phyloP scores from a whole-genome alignment of 306 rosid genomes.

The Bauhinia variegata region DNA sequence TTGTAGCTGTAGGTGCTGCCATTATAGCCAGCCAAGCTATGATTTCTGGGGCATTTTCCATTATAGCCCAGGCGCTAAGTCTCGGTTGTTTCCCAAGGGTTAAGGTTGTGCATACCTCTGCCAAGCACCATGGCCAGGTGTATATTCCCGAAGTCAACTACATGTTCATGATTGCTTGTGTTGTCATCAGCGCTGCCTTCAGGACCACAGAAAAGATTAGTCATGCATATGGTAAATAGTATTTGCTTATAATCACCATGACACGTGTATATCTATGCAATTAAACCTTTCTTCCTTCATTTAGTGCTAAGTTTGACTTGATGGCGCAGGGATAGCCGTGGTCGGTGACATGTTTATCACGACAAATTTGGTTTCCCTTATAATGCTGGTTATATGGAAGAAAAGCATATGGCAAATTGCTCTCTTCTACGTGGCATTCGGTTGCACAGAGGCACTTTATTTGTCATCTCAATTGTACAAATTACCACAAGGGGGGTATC shows the following conservation, averaged over 20 bases:
- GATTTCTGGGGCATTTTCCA: slow-evolving; percentile 86
- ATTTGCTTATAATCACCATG: not conserved
- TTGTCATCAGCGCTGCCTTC: slow-evolving; percentile 63
- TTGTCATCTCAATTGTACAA: slow-evolving; percentile 62
- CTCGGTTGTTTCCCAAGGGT: slow-evolving; percentile 82
- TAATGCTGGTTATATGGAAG: slow-evolving; percentile 81
- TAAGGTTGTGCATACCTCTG: slow-evolving; percentile 80
- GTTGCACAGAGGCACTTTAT: slow-evolving; percentile 50
- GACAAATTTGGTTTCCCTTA: slow-evolving; percentile 56
- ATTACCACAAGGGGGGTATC: slow-evolving; percentile 71
- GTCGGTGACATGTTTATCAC: slow-evolving; percentile 72
- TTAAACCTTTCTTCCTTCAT: too few relatives aligned
- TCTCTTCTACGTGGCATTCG: slow-evolving; percentile 52
- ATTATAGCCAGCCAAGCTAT: slow-evolving; percentile 90
- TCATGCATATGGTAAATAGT: slow-evolving; percentile 73
- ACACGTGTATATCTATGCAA: too few relatives aligned
- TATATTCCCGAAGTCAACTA: slow-evolving; percentile 81
- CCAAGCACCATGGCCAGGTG: slow-evolving; percentile 72
- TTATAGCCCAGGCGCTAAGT: slow-evolving; percentile 66
- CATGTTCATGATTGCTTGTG: slow-evolving; percentile 72
- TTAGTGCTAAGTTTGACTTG: not conserved
- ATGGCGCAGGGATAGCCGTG: slow-evolving; percentile 69
- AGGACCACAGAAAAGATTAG: slow-evolving; percentile 74
- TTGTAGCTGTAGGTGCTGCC: slow-evolving; percentile 75
- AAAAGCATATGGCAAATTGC: slow-evolving; percentile 59